Evolutionary conservation across 768 basidiomycete genomes (phyloP), one percentile per base, ranked within the genome.

Genomic region (Calocybe gangraenosa): DNA sequence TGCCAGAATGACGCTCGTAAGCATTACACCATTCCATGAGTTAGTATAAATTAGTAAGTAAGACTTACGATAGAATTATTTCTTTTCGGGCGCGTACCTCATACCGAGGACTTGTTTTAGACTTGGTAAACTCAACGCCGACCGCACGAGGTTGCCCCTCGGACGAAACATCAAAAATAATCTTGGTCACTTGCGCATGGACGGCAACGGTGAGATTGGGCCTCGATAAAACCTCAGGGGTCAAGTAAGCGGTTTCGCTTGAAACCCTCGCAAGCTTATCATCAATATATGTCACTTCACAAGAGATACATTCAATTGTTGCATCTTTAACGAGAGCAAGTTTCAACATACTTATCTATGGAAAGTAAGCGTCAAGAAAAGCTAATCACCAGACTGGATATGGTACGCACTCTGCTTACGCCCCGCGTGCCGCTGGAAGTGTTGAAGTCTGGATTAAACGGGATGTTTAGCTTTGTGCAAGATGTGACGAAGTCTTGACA

Each of bases 281-380:
- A 48, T 81, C 71, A 37, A 85, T 73, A 52, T 79, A 87, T 0
- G 82, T 84, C 78, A 84, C 84, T 86, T n/a, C n/a, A n/a, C n/a
- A n/a, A 42, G 28, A 9, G 23, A 13, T 32, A 18, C 30, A 8
- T 31, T 31, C 14, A 31, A 31, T 31, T 8, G 30, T 14, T 31
- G 8, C 14, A 14, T 8, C 8, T 31, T 14, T 8, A 31, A 14
- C 30, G 14, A 31, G 14, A 31, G 8, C 7, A 20, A 25, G 15
- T 3, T 31, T 20, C 17, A 7, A 53, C 63, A 50, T 32, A 66
- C 66, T 65, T 44, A 64, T 61, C 65, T 67, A 18, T 37, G 31
- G 19, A 13, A 21, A 23, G 13, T 21, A 1, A 23, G 23, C n/a
- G 22, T 22, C 14, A 32, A 23, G 15, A 44, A 31, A 40, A 30